Evolutionary conservation across 495 filamentous ascomycete genomes (phyloP).

Genomic region (Monascus purpureus): DNA sequence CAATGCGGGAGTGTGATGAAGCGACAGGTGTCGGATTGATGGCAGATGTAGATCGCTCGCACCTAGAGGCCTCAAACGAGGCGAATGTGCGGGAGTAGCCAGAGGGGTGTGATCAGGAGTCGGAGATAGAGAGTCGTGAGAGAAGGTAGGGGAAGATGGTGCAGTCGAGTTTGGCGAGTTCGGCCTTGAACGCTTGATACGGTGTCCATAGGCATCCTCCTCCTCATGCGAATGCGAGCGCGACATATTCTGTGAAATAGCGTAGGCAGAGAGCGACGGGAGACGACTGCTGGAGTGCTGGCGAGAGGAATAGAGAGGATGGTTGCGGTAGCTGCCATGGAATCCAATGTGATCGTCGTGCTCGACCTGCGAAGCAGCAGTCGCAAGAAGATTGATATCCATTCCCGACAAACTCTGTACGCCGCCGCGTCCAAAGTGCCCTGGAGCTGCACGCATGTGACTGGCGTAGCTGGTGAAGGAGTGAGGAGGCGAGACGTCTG

Average conservation of each 20-base stretch:
- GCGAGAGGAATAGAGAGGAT: slow-evolving; percentile 40
- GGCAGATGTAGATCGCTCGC: slow-evolving; percentile 63
- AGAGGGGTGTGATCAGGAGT: slow-evolving; percentile 95
- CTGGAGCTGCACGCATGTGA: slow-evolving; percentile 45
- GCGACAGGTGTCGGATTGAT: slow-evolving; percentile 72
- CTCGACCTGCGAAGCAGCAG: slow-evolving; percentile 80
- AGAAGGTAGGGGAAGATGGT: slow-evolving; percentile 95
- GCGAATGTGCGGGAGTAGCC: slow-evolving; percentile 90
- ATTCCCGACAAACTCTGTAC: slow-evolving; percentile 39
- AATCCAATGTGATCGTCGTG: slow-evolving; percentile 49
- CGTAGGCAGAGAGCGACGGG: slow-evolving; percentile 71
- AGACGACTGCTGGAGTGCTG: slow-evolving; percentile 47
- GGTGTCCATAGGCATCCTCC: slow-evolving; percentile 52
- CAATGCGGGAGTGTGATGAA: slow-evolving; percentile 79
- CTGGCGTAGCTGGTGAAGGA: slow-evolving; percentile 66
- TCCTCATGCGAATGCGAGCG: slow-evolving; percentile 84
- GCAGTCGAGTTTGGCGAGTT: slow-evolving; percentile 91
- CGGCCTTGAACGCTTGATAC: slow-evolving; percentile 76
- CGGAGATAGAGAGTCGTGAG: slow-evolving; percentile 87
- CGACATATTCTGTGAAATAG: slow-evolving; percentile 70
- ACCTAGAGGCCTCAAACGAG: slow-evolving; percentile 67
- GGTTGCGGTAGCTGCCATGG: slow-evolving; percentile 23
- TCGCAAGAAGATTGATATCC: slow-evolving; percentile 83
- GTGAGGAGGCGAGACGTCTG: slow-evolving; percentile 91
- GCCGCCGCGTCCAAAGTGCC: slow-evolving; percentile 47